A percentile compares a stretch with the other conserved stretches of the same genome.
These are phyloP conservation scores for Wilcoxina mikolae DNA, from an alignment of 495 filamentous ascomycete genomes.

Conservation along the genomic window DNA sequence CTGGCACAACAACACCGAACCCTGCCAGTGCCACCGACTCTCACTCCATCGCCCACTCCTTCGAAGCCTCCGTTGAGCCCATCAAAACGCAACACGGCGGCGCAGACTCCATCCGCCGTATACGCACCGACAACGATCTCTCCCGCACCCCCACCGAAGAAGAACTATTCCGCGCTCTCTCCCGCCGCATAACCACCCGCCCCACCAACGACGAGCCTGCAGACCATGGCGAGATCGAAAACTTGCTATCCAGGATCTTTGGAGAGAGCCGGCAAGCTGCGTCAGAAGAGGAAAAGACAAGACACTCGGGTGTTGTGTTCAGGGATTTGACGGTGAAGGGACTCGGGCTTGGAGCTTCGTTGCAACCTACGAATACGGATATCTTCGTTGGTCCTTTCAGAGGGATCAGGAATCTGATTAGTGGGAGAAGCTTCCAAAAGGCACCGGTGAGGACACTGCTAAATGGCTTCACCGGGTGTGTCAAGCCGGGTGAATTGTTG, in stretches of 20 bases:
- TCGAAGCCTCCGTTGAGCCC: not conserved
- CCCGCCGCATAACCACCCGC: conserved; percentile 34
- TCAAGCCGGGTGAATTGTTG: conserved; percentile 38
- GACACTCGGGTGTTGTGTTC: conserved; percentile 46
- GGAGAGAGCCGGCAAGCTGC: conserved; percentile 43
- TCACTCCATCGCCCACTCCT: not conserved
- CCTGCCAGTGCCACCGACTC: not conserved
- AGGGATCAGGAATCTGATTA: conserved; percentile 36
- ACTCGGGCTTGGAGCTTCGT: conserved; percentile 47
- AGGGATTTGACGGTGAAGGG: conserved; percentile 54
- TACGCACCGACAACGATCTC: too few relatives aligned
- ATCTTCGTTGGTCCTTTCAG: conserved; percentile 45
- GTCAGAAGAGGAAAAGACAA: conserved; percentile 52
- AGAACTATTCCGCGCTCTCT: conserved; percentile 38
- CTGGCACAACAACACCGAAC: not conserved
- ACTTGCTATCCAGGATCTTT: conserved; percentile 50
- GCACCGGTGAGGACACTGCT: conserved; percentile 47
- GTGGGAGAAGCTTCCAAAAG: conserved; percentile 30
- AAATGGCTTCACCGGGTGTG: conserved; percentile 44
- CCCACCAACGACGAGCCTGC: conserved; percentile 32
- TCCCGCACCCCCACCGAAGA: conserved; percentile 26
- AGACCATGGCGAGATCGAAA: conserved; percentile 44
- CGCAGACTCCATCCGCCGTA: too few relatives aligned
- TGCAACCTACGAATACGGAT: conserved; percentile 50
- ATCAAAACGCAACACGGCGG: too few relatives aligned